Conservation (phyloP, 495 filamentous ascomycete genomes). For the Neurospora sublineolata region DNA sequence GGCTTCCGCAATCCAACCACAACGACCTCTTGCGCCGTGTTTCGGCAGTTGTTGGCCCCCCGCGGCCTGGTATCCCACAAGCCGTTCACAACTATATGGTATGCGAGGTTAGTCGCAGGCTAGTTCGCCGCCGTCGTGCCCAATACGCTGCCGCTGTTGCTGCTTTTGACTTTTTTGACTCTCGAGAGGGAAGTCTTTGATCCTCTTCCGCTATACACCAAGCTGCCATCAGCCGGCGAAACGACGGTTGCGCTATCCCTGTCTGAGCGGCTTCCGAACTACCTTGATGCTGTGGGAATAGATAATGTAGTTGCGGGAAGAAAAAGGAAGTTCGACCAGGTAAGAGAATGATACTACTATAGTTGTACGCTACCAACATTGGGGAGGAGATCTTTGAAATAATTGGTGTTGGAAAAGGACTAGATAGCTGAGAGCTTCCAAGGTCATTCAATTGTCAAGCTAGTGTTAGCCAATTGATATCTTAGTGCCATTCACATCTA, state of each 20-base stretch:
- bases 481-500: no score
- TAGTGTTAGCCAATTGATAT: neutral
- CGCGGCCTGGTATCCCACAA: no score
- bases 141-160: no score
- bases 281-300: neutral
- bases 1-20: neutral
- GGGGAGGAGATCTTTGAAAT: neutral
- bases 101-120: no score
- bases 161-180: neutral
- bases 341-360: neutral
- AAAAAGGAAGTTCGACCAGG: no score
- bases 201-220: neutral
- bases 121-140: no score
- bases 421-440: neutral
- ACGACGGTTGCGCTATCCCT: neutral
- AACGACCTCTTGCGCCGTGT: rapidly evolving
- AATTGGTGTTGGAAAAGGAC: neutral
- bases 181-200: neutral
- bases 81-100: no score
- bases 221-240: neutral
- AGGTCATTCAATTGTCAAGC: neutral
- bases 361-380: neutral
- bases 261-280: neutral
- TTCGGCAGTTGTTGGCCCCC: no score
- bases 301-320: neutral